Evolutionary conservation across 495 filamentous ascomycete genomes (phyloP), one percentile per base, ranked within the genome.

Genomic region (Lasiosphaeriaceae sp.): DNA sequence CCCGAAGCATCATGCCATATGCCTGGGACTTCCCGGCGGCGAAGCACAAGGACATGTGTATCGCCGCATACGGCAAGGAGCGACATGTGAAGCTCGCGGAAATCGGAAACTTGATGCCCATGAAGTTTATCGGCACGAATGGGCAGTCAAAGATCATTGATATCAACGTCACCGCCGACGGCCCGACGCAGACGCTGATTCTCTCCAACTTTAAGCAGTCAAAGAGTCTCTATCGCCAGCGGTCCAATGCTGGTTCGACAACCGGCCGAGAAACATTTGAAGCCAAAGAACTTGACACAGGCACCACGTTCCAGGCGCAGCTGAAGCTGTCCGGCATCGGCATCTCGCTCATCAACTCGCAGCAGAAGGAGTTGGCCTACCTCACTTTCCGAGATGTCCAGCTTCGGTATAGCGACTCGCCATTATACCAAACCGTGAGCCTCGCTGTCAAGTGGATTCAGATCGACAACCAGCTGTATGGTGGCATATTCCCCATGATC

Each of bases 21-120:
- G 93, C 94, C 26, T 98, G 94, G 94, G 95, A 98, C 68, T 97
- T 94, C 74, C 94, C 94, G 2, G 92, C 94, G 5, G 90, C 91
- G n/a, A 96, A 96, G 72, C 87, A 87, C 72, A 96, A 94, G 69
- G 92, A 96, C 67, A 81, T 97, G 34, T 83, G 96, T 44, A 80
- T 98, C 66, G 86, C 74, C 41, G 86, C 87, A 21, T 84, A 87
- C 63, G 85, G 84, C 50, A 92, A 88, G 69, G 89, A 93, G 61
- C 81, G 93, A 45, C 89, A 94, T 66, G 87, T 98, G 63, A 95
- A 90, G 67, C 84, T 98, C 52, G 90, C 92, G 22, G 94, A 98
- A 66, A 98, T 98, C 64, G 94, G 94, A 41, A 97, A 96, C 57
- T 72, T 94, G 66, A 84, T 96, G 54, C 92, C 92, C 3, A 90